phyloP scores from a whole-genome alignment of 1,139 yeast genomes.

The Geotrichum cucujoidarum region DNA sequence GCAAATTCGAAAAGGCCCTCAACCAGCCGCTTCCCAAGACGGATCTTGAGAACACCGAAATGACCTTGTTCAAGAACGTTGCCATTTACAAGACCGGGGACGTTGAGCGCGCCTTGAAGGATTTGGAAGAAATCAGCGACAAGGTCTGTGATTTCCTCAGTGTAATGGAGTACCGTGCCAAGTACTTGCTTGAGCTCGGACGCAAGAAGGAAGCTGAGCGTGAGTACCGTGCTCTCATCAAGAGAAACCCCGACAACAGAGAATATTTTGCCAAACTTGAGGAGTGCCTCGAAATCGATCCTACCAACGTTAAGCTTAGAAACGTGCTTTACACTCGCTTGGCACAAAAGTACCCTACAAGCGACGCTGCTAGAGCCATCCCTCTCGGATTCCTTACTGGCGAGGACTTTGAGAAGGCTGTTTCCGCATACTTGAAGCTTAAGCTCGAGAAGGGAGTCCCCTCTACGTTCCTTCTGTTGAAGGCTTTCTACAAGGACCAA shows the following conservation, averaged over 20 bases:
- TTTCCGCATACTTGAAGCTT: slow-evolving; percentile 50
- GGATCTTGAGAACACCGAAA: slow-evolving; percentile 79
- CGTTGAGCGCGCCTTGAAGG: slow-evolving; percentile 55
- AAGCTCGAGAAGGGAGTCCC: slow-evolving; percentile 83
- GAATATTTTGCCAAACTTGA: slow-evolving; percentile 66
- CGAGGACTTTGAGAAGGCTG: slow-evolving; percentile 44
- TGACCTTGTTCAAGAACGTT: slow-evolving; percentile 66
- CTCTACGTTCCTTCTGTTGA: slow-evolving; percentile 79
- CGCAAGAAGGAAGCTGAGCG: slow-evolving; percentile 56
- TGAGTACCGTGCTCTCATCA: slow-evolving; percentile 63
- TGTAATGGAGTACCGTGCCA: slow-evolving; percentile 63
- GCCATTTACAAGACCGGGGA: slow-evolving; percentile 63
- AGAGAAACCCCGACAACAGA: slow-evolving; percentile 80
- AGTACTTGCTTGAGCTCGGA: slow-evolving; percentile 47
- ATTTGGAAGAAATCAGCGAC: slow-evolving; percentile 49
- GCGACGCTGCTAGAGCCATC: slow-evolving; percentile 73
- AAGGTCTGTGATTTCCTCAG: slow-evolving; percentile 60
- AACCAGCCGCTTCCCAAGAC: slow-evolving; percentile 33
- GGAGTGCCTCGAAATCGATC: slow-evolving; percentile 45
- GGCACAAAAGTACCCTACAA: slow-evolving; percentile 67
- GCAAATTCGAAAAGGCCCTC: slow-evolving; percentile 68
- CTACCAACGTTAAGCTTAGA: slow-evolving; percentile 29
- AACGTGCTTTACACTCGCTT: slow-evolving; percentile 55
- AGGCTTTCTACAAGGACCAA: slow-evolving; percentile 62
- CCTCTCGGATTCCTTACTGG: slow-evolving; percentile 73